Base-by-base conservation (phyloP, 164 flowering plant species). In the Cinnamomum chago region DNA sequence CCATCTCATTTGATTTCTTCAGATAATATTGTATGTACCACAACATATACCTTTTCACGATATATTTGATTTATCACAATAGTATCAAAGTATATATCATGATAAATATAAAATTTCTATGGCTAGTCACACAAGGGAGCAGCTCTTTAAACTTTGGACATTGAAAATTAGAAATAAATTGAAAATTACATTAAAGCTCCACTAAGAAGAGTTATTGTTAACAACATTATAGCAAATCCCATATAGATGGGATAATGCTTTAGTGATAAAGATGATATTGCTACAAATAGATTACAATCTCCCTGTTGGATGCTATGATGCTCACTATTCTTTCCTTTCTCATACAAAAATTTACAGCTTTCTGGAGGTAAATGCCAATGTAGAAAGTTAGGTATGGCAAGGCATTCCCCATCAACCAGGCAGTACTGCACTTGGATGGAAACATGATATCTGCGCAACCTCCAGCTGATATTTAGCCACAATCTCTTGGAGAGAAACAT, bases 401-500 rank as follows among this genome's bases (percentile, higher is more conserved):
- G 3, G 23, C n/a, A 10, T 30, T 35, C 14, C 9, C 65, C 47
- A 5, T 22, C 50, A 62, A 9, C 24, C 74, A 65, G 1, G 11
- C 3, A 70, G 17, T 47, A 11, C 13, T 14, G 50, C 50, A 28
- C 73, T 52, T 58, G 20, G 23, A 30, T 15, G 60, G 60, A 40
- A 40, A 40, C 47, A 40, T 40, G 60, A 70, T 11, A n/a, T 22
- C 23, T n/a, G 58, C n/a, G 13, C 55, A 11, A 28, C 33, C 5
- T n/a, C 24, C 33, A 22, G 67, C 62, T 50, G 5, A 25, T 69
- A 70, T 22, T 52, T 17, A 62, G 67, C 65, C 27, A 50, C 23
- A 60, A 14, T 17, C 30, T 50, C 62, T 40, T 28, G 75, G 71
- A 72, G 79, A 72, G 71, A 79, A 68, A 24, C 72, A 76, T 17